Evolutionary conservation across 31 red algal species (phyloP), one percentile per base, ranked within the genome.

Genomic region (Odonthalia washingtoniensis): DNA sequence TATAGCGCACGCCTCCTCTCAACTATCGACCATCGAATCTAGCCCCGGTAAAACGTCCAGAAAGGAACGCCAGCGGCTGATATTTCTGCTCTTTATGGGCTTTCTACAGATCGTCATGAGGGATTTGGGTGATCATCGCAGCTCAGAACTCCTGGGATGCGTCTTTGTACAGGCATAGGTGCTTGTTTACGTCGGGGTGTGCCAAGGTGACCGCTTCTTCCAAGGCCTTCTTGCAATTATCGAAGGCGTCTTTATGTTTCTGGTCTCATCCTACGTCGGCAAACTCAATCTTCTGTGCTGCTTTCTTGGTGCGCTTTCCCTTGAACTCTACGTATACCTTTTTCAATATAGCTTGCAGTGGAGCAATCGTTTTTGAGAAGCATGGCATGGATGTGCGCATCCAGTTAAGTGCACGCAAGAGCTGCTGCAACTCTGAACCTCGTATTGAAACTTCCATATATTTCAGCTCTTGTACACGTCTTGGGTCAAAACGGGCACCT

Each of bases 81-180:
- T 84, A 34, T 5, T 40, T 62, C 43, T 57, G 49, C 9, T 84
- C 9, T 26, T 74, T 39, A 17, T 42, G 16, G 4, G 69, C 67
- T 17, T 41, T 4, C 27, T 5, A 3, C 18, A 35, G 26, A n/a
- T 61, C 16, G 27, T 14, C 49, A 21, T 57, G 49, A 21, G 49
- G 21, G 9, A 57, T 21, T 84, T 84, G 36, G 9, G 63, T 77
- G 5, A 84, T 34, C 9, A 84, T 46, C 18, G 6, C 81, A 24
- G 66, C 72, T 31, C 81, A 84, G 36, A 46, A 31, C 12, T 5
- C 14, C 5, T 72, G 65, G 65, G 33, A 84, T 73, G 81, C 42
- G 73, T 84, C 81, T 60, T 31, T 84, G 66, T 72, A 84, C 26
- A 73, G 65, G 66, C 32, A 72, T 30, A 84, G 41, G 5, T 65